Conservation (phyloP, 2,329 filamentous ascomycete species). For the Pseudogymnoascus sp. region DNA sequence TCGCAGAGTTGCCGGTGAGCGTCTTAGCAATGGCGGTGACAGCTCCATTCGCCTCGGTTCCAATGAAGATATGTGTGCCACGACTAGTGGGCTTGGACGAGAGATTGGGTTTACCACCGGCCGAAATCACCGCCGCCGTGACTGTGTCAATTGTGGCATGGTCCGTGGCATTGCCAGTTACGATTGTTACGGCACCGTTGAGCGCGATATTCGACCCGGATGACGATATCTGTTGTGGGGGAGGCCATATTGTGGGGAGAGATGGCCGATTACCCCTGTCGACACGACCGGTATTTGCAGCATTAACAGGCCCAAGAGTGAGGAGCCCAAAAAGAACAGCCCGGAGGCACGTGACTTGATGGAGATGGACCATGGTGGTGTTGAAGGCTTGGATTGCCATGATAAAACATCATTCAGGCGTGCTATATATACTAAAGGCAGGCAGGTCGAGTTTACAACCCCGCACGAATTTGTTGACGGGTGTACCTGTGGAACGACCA, state of each 20-base stretch:
- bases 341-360: neutral
- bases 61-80: conserved; percentile 2
- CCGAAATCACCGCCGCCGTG: neutral
- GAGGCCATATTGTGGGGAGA: conserved; percentile 12
- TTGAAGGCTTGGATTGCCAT: neutral
- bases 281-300: neutral
- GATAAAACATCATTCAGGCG: neutral
- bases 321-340: neutral
- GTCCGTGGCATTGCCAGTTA: conserved; percentile 16
- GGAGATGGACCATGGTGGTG: neutral
- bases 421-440: neutral
- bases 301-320: neutral
- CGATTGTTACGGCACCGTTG: conserved; percentile 16
- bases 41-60: neutral
- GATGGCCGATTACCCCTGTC: neutral
- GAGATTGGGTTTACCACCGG: neutral
- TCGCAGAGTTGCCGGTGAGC: conserved; percentile 14
- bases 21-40: neutral
- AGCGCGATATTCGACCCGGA: conserved; percentile 14
- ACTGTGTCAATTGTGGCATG: conserved; percentile 2
- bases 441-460: neutral
- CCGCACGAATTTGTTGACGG: neutral
- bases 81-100: neutral
- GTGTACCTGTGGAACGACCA: neutral
- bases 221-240: conserved; percentile 15